A percentile compares a stretch with the other conserved stretches of the same genome.
Evolutionary conservation across 1,284 basidiomycete genomes (phyloP).

Genomic region (Cronartium ribicola): DNA sequence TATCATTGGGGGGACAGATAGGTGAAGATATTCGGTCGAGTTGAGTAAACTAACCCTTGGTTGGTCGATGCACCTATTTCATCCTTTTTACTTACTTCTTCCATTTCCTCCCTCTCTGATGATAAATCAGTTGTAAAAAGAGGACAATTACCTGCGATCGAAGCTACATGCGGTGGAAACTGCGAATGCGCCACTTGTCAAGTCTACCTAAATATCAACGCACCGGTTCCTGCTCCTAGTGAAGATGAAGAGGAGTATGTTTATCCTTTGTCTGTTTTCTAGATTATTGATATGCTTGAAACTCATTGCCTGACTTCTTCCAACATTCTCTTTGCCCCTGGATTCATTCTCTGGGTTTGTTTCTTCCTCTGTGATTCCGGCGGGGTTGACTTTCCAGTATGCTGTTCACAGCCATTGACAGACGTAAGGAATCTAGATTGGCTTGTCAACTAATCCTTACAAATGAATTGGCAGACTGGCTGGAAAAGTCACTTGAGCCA

Average conservation of each 20-base stretch:
- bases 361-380: background rate
- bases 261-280: background rate
- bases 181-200: slow-evolving; percentile 44
- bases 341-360: no score
- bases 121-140: slow-evolving; percentile 41
- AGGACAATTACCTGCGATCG: slow-evolving; percentile 44
- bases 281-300: no score
- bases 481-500: slow-evolving; percentile 36
- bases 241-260: slow-evolving; percentile 43
- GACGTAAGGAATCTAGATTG: slow-evolving; percentile 42
- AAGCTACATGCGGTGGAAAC: slow-evolving; percentile 46
- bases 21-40: slow-evolving; percentile 1
- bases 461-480: slow-evolving; percentile 43
- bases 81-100: background rate
- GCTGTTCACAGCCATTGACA: slow-evolving; percentile 46
- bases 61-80: background rate
- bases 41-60: background rate
- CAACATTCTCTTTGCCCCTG: no score
- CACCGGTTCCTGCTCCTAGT: background rate
- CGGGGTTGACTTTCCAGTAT: slow-evolving; percentile 37
- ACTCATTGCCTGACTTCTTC: no score
- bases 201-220: background rate
- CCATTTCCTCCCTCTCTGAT: background rate
- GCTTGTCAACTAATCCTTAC: slow-evolving; percentile 45
- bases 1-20: background rate